A percentile compares a stretch with the other conserved stretches of the same genome.
phyloP scores from a whole-genome alignment of 306 rosid species.

The Prunus dulcis region DNA sequence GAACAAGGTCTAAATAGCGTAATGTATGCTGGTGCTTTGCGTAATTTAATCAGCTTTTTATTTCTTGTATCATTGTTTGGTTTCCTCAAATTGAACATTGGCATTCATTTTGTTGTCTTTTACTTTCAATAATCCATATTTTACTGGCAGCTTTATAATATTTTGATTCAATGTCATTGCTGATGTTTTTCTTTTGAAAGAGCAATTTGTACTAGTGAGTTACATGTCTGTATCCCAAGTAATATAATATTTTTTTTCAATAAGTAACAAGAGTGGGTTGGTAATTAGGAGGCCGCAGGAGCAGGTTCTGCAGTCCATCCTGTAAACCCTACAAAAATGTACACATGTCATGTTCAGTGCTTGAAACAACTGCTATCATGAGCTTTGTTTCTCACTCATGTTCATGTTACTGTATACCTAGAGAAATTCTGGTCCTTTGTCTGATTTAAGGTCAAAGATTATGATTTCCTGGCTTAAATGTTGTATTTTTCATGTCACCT shows the following conservation, averaged over 20 bases:
- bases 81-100: neutral
- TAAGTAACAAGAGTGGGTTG: neutral
- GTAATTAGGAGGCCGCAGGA: neutral
- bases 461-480: neutral
- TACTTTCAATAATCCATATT: neutral
- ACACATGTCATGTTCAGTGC: neutral
- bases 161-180: neutral
- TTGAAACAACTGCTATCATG: neutral
- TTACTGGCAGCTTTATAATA: neutral
- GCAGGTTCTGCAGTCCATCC: neutral
- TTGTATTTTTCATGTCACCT: neutral
- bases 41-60: neutral
- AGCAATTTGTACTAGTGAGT: neutral
- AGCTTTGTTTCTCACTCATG: neutral
- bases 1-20: constrained; percentile 18
- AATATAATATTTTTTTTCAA: neutral
- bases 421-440: neutral
- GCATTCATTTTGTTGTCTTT: neutral
- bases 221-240: neutral
- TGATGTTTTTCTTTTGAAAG: neutral
- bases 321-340: neutral
- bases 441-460: neutral
- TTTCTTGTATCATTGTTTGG: neutral
- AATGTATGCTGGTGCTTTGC: constrained; percentile 3
- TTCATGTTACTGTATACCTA: neutral